Conservation (phyloP, 108 stramenopile species). For the Cyclotella choctawhatcheeana region DNA sequence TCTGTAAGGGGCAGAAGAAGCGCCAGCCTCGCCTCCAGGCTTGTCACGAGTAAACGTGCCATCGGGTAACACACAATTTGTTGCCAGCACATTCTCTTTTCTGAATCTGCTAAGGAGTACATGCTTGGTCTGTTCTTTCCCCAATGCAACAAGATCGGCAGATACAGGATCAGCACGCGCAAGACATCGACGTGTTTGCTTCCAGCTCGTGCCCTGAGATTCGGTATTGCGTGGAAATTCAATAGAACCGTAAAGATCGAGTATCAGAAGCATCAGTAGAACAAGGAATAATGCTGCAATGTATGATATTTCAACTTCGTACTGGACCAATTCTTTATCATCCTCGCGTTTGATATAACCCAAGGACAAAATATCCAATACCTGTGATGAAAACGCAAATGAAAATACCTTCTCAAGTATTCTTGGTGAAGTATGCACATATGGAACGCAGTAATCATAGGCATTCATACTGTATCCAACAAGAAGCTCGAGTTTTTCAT, state of each 20-base stretch:
- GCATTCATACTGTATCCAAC: constrained; percentile 58
- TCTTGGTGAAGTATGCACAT: constrained; percentile 20
- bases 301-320: constrained; percentile 25
- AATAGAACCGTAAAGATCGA: constrained; percentile 32
- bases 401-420: constrained; percentile 21
- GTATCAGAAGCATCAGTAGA: constrained; percentile 20
- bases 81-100: constrained; percentile 51
- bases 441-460: constrained; percentile 45
- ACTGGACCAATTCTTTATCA: constrained; percentile 17
- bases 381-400: constrained; percentile 22
- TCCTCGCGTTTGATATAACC: constrained; percentile 24
- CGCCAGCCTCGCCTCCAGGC: constrained; percentile 15
- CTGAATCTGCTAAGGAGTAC: constrained; percentile 66
- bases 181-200: constrained; percentile 76
- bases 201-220: constrained; percentile 35
- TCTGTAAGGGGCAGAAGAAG: constrained; percentile 12
- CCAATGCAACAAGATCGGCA: constrained; percentile 68
- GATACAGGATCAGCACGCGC: constrained; percentile 76
- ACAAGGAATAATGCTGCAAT: constrained; percentile 26
- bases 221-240: constrained; percentile 19
- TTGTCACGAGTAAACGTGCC: constrained; percentile 64
- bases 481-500: constrained; percentile 46
- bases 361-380: constrained; percentile 24
- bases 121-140: constrained; percentile 79
- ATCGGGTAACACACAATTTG: constrained; percentile 58